Conservation (phyloP, 2,329 filamentous ascomycete species). For the Paraphaeosphaeria sporulosa region DNA sequence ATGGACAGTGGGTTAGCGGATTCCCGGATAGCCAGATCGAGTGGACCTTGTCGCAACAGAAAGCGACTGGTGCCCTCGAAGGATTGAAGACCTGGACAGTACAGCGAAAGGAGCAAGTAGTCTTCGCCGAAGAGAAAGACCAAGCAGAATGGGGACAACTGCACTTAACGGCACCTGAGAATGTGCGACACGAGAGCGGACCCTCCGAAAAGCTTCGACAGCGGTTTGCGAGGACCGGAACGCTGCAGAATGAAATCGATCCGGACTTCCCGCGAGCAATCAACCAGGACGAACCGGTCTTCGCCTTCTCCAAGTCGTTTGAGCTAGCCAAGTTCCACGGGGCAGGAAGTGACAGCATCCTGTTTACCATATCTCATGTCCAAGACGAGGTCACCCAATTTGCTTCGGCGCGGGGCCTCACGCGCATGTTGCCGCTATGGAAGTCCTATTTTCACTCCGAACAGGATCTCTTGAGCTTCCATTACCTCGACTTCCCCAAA, state of each 20-base stretch:
- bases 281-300: conserved; percentile 81
- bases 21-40: conserved; percentile 72
- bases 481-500: conserved; percentile 76
- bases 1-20: conserved; percentile 80
- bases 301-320: conserved; percentile 68
- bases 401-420: conserved; percentile 77
- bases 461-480: conserved; percentile 73
- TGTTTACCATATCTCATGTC: conserved; percentile 79
- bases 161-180: conserved; percentile 75
- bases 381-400: conserved; percentile 83
- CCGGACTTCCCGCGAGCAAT: conserved; percentile 68
- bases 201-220: conserved; percentile 71
- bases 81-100: conserved; percentile 73
- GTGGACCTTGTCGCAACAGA: conserved; percentile 67
- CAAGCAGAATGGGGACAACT: conserved; percentile 85
- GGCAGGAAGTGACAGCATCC: conserved; percentile 55
- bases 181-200: conserved; percentile 74
- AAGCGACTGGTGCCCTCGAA: conserved; percentile 46
- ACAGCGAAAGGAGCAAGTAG: conserved; percentile 65
- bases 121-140: conserved; percentile 77
- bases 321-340: conserved; percentile 31
- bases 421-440: conserved; percentile 82
- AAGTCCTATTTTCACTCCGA: conserved; percentile 73
- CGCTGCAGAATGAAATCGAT: conserved; percentile 72
- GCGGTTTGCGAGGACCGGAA: conserved; percentile 72